Conservation (phyloP, 257 asterid species). For the Solanum corneliomulleri region DNA sequence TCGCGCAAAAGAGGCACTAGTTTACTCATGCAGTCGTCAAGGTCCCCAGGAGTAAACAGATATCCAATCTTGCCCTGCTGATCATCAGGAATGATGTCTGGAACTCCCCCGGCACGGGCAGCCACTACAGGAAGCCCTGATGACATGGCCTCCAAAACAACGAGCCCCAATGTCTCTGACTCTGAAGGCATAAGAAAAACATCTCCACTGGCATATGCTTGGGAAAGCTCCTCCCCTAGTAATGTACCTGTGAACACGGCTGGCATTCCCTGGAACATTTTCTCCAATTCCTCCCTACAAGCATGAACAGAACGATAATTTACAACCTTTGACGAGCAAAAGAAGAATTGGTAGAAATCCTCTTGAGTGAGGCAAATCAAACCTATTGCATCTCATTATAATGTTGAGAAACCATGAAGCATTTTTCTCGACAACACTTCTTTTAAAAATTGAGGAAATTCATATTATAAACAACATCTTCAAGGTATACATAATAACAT, state of each 20-base stretch:
- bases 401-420: background rate
- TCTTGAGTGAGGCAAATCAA: background rate
- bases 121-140: conserved; percentile 94
- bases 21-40: conserved; percentile 75
- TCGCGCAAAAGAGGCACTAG: conserved; percentile 53
- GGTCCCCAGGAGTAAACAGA: conserved; percentile 71
- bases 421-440: background rate
- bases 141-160: conserved; percentile 93
- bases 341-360: background rate
- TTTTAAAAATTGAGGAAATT: background rate
- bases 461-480: background rate
- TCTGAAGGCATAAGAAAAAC: conserved; percentile 91
- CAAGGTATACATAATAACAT: background rate
- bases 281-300: conserved; percentile 71
- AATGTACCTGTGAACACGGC: conserved; percentile 88
- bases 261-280: conserved; percentile 56
- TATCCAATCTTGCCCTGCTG: conserved; percentile 80
- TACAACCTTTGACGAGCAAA: background rate
- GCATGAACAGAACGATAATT: background rate
- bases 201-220: conserved; percentile 93
- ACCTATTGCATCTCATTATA: background rate
- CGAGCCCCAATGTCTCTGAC: conserved; percentile 88
- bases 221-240: conserved; percentile 89
- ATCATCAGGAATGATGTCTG: conserved; percentile 76
- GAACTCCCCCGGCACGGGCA: conserved; percentile 97